These are phyloP conservation scores for Mycena olivaceomarginata DNA, from an alignment of 768 basidiomycete species.

Conservation along the genomic window DNA sequence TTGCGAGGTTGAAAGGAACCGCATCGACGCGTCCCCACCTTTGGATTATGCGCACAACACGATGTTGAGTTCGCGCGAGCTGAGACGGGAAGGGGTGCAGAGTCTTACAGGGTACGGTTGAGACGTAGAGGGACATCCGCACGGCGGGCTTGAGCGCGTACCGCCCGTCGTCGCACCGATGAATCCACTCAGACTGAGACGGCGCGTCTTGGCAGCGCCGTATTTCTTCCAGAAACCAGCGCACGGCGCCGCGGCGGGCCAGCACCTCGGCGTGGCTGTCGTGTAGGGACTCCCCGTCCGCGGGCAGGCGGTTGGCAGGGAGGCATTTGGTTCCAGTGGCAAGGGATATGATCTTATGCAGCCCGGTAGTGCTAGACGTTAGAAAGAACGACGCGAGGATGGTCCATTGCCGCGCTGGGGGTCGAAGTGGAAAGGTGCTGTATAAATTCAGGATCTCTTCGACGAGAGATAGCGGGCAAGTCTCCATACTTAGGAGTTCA, in stretches of 20 bases:
- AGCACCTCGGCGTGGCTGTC: slow-evolving; percentile 96
- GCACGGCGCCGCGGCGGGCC: slow-evolving; percentile 85
- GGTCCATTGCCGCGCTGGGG: slow-evolving; percentile 76
- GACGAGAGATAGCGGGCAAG: slow-evolving; percentile 37
- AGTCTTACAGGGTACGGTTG: slow-evolving; percentile 69
- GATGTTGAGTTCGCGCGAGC: slow-evolving; percentile 28
- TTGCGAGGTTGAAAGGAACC: slow-evolving; percentile 84
- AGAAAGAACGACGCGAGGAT: slow-evolving; percentile 77
- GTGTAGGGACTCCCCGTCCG: slow-evolving; percentile 86
- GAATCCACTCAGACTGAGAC: slow-evolving; percentile 72
- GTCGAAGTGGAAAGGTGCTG: slow-evolving; percentile 65
- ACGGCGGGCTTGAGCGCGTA: slow-evolving; percentile 70
- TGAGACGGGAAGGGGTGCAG: background rate
- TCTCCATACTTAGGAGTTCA: slow-evolving; percentile 13
- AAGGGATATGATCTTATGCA: slow-evolving; percentile 77
- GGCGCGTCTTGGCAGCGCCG: slow-evolving; percentile 51
- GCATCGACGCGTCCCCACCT: slow-evolving; percentile 95
- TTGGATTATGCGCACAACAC: slow-evolving; percentile 7
- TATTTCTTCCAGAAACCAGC: slow-evolving; percentile 89
- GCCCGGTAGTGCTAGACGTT: slow-evolving; percentile 44
- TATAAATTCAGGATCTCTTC: slow-evolving; percentile 65
- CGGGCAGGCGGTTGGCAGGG: slow-evolving; percentile 76
- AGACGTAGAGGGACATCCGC: slow-evolving; percentile 84
- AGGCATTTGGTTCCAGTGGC: slow-evolving; percentile 93
- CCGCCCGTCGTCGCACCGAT: slow-evolving; percentile 55